These are phyloP conservation scores for Echeveria elegans DNA, from an alignment of 164 flowering plant species.

Conservation along the genomic window DNA sequence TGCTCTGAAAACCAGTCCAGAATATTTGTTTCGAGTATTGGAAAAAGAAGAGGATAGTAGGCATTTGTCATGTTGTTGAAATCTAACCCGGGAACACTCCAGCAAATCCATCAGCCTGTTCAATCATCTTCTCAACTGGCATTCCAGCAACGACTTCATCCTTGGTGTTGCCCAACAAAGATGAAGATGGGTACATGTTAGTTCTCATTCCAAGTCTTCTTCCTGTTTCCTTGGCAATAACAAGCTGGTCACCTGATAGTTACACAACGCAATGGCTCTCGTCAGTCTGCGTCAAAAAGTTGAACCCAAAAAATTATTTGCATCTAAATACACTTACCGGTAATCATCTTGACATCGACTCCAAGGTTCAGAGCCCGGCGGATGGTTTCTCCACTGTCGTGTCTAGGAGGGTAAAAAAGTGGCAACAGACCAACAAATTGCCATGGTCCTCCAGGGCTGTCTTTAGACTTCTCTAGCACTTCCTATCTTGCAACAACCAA, in stretches of 20 bases:
- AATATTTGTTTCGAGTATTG: neutral
- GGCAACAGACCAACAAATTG: slow-evolving; percentile 34
- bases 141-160: slow-evolving; percentile 17
- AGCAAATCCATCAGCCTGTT: slow-evolving; percentile 44
- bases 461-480: slow-evolving; percentile 30
- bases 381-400: slow-evolving; percentile 42
- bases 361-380: slow-evolving; percentile 32
- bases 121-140: slow-evolving; percentile 32
- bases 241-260: slow-evolving; percentile 23
- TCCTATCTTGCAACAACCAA: slow-evolving; percentile 14
- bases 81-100: slow-evolving; percentile 35
- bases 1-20: slow-evolving; percentile 19
- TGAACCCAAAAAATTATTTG: neutral
- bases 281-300: neutral
- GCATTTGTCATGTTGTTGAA: neutral
- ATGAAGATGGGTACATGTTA: slow-evolving; percentile 41
- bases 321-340: slow-evolving; percentile 15
- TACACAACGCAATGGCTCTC: neutral
- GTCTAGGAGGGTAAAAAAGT: slow-evolving; percentile 43
- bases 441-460: slow-evolving; percentile 32
- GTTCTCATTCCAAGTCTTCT: slow-evolving; percentile 43
- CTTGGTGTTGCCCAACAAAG: slow-evolving; percentile 28
- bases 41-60: neutral
- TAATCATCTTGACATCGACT: slow-evolving; percentile 43
- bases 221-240: slow-evolving; percentile 39